Base-by-base conservation (phyloP, 1,284 basidiomycete species). In the Rhodofomes roseus region DNA sequence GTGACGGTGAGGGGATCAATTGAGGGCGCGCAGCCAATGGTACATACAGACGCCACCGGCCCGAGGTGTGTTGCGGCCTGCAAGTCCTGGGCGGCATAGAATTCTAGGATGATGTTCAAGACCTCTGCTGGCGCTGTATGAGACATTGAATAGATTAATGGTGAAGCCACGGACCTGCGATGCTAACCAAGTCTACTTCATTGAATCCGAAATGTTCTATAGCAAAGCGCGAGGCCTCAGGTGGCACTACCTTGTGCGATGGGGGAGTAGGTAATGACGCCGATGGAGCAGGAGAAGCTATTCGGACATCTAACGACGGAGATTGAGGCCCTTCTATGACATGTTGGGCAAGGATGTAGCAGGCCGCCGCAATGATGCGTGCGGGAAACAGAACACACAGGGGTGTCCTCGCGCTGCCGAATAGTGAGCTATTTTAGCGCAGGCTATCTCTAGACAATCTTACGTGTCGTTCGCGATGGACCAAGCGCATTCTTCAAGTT, bases 401-500 rank as follows among this genome's bases (percentile, higher is more conserved):
- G 6, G 90, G 89, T 8, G 87, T 92, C 64, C 90, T 81, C 72
- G 86, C 90, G 60, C 90, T 92, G 67, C 20, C 18, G 52, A 23
- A 43, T 14, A 27, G 50, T 62, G 27, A 57, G 39, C 37, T 25
- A 27, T 14, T 48, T 31, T 34, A 29, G 31, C 52, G 55, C 34
- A 22, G 50, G n/a, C 58, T 27, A 60, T 57, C 53, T 37, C 34
- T 20, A 37, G 44, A 39, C 31, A 83, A 18, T 23, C 87, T 74
- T 62, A 93, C 90, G 91, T 90, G 75, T 93, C 91, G 72, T 92
- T 89, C 18, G 90, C 87, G 58, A 93, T 79, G 62, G 87, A 89
- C 90, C 91, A 93, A 18, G 90, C 85, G 69, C 84, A 86, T 67
- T 92, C 88, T 69, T 89, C 84, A 29, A 89, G 71, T 20, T 77